Percentiles rank a stretch among this genome's conserved stretches.
Evolutionary conservation across 202 grass and related monocot species (phyloP).

Genomic region (Setaria viridis): DNA sequence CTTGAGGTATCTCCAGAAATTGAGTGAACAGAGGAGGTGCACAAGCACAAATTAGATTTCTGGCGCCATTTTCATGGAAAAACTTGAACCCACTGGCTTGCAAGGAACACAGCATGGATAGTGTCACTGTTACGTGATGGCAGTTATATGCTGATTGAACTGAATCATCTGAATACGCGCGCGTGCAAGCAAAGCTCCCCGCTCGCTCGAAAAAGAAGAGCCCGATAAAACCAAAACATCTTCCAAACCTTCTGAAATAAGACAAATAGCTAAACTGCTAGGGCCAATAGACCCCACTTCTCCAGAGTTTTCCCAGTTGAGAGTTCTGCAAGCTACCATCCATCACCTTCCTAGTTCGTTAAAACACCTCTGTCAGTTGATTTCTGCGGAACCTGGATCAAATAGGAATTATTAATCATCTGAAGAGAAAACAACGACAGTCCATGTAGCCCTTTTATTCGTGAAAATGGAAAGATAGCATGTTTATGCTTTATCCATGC

Average conservation of each 20-base stretch:
- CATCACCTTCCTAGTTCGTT: not conserved
- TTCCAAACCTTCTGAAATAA: not conserved
- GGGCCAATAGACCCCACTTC: not conserved
- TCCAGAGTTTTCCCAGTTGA: not conserved
- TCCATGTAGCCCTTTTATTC: not conserved
- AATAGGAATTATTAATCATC: not conserved
- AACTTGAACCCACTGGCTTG: not conserved
- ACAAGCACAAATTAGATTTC: not conserved
- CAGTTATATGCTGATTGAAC: not conserved
- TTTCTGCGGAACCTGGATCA: not conserved
- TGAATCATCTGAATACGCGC: not conserved
- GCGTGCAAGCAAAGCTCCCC: not conserved
- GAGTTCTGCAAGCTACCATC: not conserved
- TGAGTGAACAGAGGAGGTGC: not conserved
- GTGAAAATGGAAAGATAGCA: not conserved
- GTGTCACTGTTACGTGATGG: not conserved
- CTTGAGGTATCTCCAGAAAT: not conserved
- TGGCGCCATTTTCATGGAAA: not conserved
- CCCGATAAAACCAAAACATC: not conserved
- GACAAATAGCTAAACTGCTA: not conserved
- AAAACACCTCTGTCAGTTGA: slow-evolving; percentile 5
- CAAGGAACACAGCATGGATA: not conserved
- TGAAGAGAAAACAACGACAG: not conserved
- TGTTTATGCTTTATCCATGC: not conserved
- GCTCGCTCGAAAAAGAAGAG: not conserved